Conservation (phyloP, 768 basidiomycete genomes). For the Mycena haematopus region DNA sequence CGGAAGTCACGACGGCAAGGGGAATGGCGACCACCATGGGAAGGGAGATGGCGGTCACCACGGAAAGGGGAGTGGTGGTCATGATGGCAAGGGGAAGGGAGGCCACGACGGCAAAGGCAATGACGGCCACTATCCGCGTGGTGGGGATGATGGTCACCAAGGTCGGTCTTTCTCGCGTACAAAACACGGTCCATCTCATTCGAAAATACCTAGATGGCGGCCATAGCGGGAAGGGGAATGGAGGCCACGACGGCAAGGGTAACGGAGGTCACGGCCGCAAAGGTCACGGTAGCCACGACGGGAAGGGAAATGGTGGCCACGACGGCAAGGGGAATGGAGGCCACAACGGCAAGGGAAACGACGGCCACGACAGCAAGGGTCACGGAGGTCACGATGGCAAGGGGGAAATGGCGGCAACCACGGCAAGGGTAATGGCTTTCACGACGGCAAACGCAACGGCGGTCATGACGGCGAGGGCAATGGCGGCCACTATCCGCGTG, state of each 20-base stretch:
- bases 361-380: not conserved
- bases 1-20: not conserved
- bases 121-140: not conserved
- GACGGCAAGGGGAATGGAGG: not conserved
- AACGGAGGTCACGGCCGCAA: not conserved
- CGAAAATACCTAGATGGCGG: not conserved
- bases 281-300: not conserved
- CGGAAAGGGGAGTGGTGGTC: not conserved
- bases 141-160: not conserved
- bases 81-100: not conserved
- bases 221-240: too few relatives aligned
- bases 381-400: not conserved
- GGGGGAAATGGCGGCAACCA: not conserved
- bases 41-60: not conserved
- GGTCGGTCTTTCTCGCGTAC: not conserved
- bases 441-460: not conserved
- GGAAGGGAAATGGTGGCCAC: not conserved
- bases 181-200: not conserved
- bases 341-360: not conserved
- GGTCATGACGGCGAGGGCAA: not conserved
- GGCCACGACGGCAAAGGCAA: not conserved
- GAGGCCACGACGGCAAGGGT: not conserved
- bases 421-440: not conserved
- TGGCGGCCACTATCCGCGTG: not conserved
- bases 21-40: not conserved